Evolutionary conservation across 352 stramenopile genomes (phyloP).

Genomic region (Globisporangium middletonii): DNA sequence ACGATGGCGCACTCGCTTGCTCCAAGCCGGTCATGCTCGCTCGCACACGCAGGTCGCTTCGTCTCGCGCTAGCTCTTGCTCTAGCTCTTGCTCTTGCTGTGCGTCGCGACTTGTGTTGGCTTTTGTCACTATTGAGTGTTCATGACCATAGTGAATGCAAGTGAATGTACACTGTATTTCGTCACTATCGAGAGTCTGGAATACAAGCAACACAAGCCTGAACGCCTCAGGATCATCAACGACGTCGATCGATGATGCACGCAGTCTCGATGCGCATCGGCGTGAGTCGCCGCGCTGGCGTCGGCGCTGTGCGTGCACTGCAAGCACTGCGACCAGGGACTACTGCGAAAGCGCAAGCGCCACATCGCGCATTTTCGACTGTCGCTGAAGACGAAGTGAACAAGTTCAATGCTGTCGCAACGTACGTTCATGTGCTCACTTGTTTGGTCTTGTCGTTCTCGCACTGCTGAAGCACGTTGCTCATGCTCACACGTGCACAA

Average conservation of each 20-base stretch:
- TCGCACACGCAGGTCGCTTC: neutral
- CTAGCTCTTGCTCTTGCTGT: neutral
- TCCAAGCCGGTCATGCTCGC: conserved; percentile 18
- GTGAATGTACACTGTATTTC: neutral
- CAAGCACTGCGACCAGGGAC: neutral
- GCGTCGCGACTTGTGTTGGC: neutral
- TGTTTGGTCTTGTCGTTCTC: neutral
- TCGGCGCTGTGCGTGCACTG: neutral
- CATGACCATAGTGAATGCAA: neutral
- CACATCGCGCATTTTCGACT: conserved; percentile 32
- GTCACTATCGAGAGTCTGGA: no score
- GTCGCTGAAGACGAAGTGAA: conserved; percentile 70
- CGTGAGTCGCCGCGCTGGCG: neutral
- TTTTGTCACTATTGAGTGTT: neutral
- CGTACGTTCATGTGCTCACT: conserved; percentile 27
- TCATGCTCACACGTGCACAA: neutral
- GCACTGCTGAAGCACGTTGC: neutral
- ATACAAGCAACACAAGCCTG: no score
- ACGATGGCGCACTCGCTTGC: conserved; percentile 1
- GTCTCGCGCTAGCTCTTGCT: neutral
- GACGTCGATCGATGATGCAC: no score
- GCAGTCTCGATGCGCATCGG: no score
- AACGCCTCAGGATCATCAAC: no score
- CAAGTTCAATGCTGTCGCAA: conserved; percentile 76
- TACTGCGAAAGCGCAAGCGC: neutral